Evolutionary conservation across 2,329 filamentous ascomycete genomes (phyloP), one percentile per base, ranked within the genome.

Genomic region (Huntiella moniliformis): DNA sequence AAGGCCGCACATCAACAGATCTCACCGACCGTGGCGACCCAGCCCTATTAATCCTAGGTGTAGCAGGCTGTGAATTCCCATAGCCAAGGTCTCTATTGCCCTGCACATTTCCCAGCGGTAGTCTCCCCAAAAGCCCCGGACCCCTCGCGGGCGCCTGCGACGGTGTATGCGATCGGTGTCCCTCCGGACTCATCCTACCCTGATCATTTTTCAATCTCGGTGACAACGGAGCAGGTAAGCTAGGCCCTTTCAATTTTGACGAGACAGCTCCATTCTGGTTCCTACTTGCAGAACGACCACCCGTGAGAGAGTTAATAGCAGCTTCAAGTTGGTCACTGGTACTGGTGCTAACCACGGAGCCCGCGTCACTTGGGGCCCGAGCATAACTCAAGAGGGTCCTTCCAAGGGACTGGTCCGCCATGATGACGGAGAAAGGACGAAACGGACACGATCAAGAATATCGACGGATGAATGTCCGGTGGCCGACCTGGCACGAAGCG

Each of bases 11-110:
- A 15, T 49, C 47, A n/a, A 49, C 47, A 12, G 47, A 49, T 8
- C 44, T 38, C 12, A 49, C 47, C 2, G 47, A 49, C 16, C 31
- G 43, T 15, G 47, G 47, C n/a, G 47, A 49, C n/a, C 31, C 35
- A 17, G 22, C 7, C 8, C 47, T 35, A 16, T 13, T 35, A 8
- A 15, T 34, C 15, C 39, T 35, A 13, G 47, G 47, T 15, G 47
- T 49, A 8, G 39, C 16, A 10, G 33, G 11, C 11, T 31, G 42
- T 17, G 31, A 32, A 31, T 16, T 33, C 5, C 47, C 42, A 32
- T 32, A 16, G 3, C 41, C 47, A 2, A 12, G 28, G n/a, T 28
- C 22, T 28, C 35, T 18, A 13, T 13, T 18, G 13, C 35, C 39
- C n/a, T 44, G 44, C n/a, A 36, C 39, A 8, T 44, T 41, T 6